Evolutionary conservation across 352 stramenopile species (phyloP), one percentile per base, ranked within the genome.

Genomic region (Phytophthora meadii): DNA sequence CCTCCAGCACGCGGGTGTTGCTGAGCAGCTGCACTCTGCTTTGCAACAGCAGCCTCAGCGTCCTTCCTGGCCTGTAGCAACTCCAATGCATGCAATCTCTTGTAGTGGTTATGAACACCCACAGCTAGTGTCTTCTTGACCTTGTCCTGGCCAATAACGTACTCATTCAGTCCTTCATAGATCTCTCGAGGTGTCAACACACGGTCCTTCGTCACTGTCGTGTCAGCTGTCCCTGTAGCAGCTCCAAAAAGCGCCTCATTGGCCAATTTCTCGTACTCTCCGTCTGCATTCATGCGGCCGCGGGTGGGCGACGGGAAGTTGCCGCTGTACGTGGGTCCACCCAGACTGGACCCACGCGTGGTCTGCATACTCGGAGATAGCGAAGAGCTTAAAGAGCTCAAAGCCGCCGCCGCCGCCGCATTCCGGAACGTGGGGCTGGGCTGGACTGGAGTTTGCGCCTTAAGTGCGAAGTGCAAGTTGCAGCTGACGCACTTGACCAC

Each of bases 101-200:
- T 99, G 93, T 99, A 99, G 83, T 99, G 97, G 82, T 99, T 99
- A 79, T 99, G 92, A 39, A 99, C 95, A 46, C 94, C 96, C 25
- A 99, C 97, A 10, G 83, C 92, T 10, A 99, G 75, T 28, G 95
- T 97, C 61, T 98, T 94, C 80, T 99, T 99, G 30, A 99, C 97
- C 56, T 97, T 93, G 14, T 97, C 84, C 81, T 99, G 97, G 14
- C 97, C 97, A 72, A 99, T 99, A 0, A 99, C 97, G 66, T 98
- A 98, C 76, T 98, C 89, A 72, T 99, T 95, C 24, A 99, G 73
- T 0, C 93, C 92, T 12, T 97, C 82, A 65, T 95, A 98, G 72
- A 99, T 97, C 77, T 98, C 82, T 7, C 83, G 79, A 17, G 97
- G 97, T 12, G 95, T 99, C 27, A 95, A 56, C 40, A 93, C 74